Percentiles rank a stretch among this genome's conserved stretches.
Evolutionary conservation across 495 filamentous ascomycete genomes (phyloP).

Genomic region (Penicillium odoratum): DNA sequence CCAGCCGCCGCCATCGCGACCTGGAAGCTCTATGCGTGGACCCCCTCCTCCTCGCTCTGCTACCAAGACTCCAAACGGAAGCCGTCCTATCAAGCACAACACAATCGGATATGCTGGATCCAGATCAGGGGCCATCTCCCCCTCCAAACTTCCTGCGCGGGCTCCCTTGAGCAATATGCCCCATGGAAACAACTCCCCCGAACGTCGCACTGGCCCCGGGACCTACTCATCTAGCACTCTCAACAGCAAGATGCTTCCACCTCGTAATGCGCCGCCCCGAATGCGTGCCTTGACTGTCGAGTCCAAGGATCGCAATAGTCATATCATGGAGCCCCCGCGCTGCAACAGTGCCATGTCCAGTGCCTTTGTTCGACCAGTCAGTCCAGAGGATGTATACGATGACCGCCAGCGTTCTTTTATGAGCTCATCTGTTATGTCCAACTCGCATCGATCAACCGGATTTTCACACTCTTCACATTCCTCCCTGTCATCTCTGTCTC

Average conservation of each 20-base stretch:
- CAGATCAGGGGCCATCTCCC: constrained; percentile 52
- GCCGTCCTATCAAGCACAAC: constrained; percentile 53
- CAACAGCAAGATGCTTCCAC: constrained; percentile 58
- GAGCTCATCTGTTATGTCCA: constrained; percentile 47
- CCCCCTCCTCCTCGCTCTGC: constrained; percentile 51
- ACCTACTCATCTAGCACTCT: constrained; percentile 53
- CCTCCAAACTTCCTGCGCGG: constrained; percentile 80
- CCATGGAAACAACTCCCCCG: constrained; percentile 79
- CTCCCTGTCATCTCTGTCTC: constrained; percentile 37
- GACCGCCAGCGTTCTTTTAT: constrained; percentile 59
- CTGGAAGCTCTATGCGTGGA: constrained; percentile 50
- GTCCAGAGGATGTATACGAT: constrained; percentile 83
- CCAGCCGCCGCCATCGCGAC: constrained; percentile 35
- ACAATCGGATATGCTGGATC: constrained; percentile 50
- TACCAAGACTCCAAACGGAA: constrained; percentile 69
- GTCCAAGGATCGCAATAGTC: constrained; percentile 59
- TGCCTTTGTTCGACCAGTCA: constrained; percentile 70
- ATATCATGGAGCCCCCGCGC: constrained; percentile 61
- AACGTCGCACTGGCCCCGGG: constrained; percentile 58
- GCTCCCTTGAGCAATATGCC: constrained; percentile 78
- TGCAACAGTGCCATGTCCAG: constrained; percentile 65
- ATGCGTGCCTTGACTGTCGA: constrained; percentile 80
- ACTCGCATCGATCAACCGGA: constrained; percentile 38
- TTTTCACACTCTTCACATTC: constrained; percentile 45
- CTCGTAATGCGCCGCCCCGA: constrained; percentile 77